phyloP scores from a whole-genome alignment of 495 filamentous ascomycete genomes.

The Trichoderma asperelloides region DNA sequence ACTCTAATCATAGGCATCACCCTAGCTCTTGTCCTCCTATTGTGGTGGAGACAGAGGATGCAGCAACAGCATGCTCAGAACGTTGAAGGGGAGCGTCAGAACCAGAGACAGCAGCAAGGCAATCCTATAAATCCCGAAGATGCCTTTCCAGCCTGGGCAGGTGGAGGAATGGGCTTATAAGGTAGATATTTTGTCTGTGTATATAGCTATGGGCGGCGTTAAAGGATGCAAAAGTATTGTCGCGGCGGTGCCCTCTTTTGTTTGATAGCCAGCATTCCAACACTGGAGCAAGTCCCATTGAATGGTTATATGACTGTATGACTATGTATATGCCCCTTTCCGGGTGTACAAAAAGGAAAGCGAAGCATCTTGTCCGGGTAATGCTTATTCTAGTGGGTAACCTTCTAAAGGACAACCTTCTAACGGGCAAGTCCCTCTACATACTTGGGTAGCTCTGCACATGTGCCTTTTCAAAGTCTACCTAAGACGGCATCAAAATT shows the following conservation, averaged over 20 bases:
- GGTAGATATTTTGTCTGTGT: neutral
- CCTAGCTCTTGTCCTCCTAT: constrained; percentile 60
- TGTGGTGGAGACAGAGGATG: constrained; percentile 79
- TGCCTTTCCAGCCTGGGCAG: constrained; percentile 8
- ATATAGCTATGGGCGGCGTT: constrained; percentile 1
- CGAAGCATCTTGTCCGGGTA: too few relatives aligned
- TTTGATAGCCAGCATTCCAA: neutral
- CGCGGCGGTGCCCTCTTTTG: neutral
- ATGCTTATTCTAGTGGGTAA: too few relatives aligned
- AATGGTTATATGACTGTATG: neutral
- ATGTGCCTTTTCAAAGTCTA: too few relatives aligned
- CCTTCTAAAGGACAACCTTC: too few relatives aligned
- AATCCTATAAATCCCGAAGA: neutral
- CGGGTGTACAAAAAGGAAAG: too few relatives aligned
- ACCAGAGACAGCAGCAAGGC: constrained; percentile 12
- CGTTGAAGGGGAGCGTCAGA: constrained; percentile 29
- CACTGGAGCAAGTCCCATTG: neutral
- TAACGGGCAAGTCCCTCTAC: too few relatives aligned
- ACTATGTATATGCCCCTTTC: neutral
- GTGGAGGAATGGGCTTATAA: constrained; percentile 5
- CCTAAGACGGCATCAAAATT: too few relatives aligned
- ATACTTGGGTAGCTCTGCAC: too few relatives aligned
- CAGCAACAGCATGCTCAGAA: constrained; percentile 47
- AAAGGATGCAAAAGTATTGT: neutral
- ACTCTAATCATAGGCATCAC: constrained; percentile 66